Conservation (phyloP, 73 alveolate species). For the Uronychia binucleata region DNA sequence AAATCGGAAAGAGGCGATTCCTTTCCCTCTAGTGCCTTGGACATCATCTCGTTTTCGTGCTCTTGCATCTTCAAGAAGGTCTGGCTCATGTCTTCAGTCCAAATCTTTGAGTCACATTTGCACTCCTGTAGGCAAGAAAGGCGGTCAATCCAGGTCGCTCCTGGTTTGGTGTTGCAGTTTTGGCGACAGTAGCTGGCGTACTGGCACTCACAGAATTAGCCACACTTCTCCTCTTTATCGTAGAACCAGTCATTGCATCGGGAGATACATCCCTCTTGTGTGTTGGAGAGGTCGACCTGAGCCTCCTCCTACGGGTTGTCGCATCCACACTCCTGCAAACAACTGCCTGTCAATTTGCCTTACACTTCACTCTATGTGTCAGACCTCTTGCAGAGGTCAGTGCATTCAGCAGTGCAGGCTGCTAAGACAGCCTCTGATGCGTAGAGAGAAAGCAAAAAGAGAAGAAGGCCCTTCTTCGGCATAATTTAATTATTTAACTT, state of each 20-base stretch:
- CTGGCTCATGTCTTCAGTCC: not conserved
- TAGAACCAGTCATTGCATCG: not conserved
- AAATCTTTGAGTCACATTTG: not conserved
- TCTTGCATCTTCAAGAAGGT: not conserved
- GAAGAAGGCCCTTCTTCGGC: not conserved
- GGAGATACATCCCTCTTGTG: not conserved
- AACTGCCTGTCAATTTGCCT: not conserved
- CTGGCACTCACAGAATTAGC: not conserved
- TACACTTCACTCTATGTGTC: not conserved
- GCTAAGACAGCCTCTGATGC: not conserved
- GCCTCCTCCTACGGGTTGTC: not conserved
- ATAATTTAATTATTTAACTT: too few relatives aligned
- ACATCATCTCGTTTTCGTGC: not conserved
- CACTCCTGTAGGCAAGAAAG: not conserved
- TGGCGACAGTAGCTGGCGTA: not conserved
- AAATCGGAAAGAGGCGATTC: not conserved
- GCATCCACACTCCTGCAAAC: not conserved
- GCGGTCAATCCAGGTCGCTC: not conserved
- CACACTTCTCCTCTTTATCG: not conserved
- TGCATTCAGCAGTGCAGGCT: not conserved
- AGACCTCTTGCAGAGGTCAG: not conserved
- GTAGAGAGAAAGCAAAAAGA: not conserved
- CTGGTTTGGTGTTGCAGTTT: not conserved
- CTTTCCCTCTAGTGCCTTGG: not conserved
- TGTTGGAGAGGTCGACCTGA: not conserved